These are phyloP conservation scores for Fusarium duplospermum DNA, from an alignment of 2,329 filamentous ascomycete genomes.

Conservation along the genomic window DNA sequence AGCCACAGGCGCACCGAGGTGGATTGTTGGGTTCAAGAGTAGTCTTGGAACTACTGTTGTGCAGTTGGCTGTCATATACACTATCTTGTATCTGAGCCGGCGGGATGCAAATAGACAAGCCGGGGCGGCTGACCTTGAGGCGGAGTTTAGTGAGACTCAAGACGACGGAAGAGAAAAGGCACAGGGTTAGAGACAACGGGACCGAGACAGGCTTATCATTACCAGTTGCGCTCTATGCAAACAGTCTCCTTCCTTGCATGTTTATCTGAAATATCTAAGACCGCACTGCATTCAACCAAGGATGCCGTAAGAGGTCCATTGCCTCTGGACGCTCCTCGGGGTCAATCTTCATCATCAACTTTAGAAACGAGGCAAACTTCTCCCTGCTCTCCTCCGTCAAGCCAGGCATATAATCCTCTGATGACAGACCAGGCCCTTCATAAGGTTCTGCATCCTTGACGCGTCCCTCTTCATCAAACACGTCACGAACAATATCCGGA, in stretches of 20 bases:
- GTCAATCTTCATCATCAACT: conserved; percentile 27
- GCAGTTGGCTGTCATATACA: conserved; percentile 46
- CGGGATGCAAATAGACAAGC: background rate
- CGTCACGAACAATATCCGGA: background rate
- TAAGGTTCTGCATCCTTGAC: background rate
- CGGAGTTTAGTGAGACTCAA: background rate
- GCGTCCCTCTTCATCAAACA: conserved; percentile 20
- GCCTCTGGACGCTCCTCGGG: conserved; percentile 17
- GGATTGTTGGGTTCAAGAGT: conserved; percentile 45
- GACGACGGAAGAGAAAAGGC: background rate
- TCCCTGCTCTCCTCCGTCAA: conserved; percentile 13
- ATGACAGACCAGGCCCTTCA: background rate
- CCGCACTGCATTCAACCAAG: conserved; percentile 22
- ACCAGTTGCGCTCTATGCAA: background rate
- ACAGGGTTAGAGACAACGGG: background rate
- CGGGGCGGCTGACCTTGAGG: background rate
- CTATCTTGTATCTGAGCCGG: conserved; percentile 30
- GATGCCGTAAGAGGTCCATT: conserved; percentile 16
- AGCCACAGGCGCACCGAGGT: conserved; percentile 50
- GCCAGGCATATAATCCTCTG: conserved; percentile 15
- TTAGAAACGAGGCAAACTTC: conserved; percentile 26
- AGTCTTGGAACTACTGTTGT: conserved; percentile 48
- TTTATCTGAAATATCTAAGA: background rate
- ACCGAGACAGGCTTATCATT: background rate
- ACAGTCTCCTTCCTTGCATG: background rate